Percentiles rank a stretch among this genome's conserved stretches.
Evolutionary conservation across 2,329 filamentous ascomycete species (phyloP).

Genomic region (Colletotrichum cuscutae): DNA sequence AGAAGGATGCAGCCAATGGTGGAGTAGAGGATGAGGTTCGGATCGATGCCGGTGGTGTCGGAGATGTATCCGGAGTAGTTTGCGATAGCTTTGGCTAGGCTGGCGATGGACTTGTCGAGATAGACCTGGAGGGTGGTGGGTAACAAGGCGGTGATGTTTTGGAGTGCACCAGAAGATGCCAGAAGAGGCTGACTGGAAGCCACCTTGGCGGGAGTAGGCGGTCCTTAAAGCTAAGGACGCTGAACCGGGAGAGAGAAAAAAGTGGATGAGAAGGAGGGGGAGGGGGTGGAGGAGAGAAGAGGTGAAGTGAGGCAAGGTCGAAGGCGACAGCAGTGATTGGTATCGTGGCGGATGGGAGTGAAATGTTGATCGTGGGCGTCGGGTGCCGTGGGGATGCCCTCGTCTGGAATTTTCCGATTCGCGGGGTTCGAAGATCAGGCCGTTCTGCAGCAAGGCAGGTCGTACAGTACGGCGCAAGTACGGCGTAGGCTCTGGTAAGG

Average conservation of each 20-base stretch:
- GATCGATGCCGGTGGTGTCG: constrained; percentile 60
- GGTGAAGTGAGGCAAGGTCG: constrained; percentile 31
- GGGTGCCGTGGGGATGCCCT: constrained; percentile 31
- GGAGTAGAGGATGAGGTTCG: constrained; percentile 60
- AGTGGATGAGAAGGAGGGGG: constrained; percentile 8
- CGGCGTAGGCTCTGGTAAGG: background rate
- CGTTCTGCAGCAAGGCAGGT: constrained; percentile 23
- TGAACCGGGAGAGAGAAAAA: constrained; percentile 15
- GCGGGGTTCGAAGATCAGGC: constrained; percentile 31
- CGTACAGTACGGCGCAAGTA: background rate
- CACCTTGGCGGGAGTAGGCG: constrained; percentile 62
- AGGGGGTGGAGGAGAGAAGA: constrained; percentile 21
- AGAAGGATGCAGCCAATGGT: constrained; percentile 60
- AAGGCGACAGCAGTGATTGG: constrained; percentile 5
- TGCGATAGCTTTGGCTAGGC: constrained; percentile 59
- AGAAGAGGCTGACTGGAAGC: constrained; percentile 67
- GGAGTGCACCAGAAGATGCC: constrained; percentile 73
- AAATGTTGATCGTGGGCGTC: constrained; percentile 8
- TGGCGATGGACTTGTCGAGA: constrained; percentile 62
- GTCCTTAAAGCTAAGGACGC: constrained; percentile 39
- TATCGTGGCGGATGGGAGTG: constrained; percentile 7
- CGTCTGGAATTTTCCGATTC: constrained; percentile 27
- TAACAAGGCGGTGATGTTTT: constrained; percentile 65
- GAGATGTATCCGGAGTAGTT: constrained; percentile 63
- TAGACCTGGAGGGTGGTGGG: constrained; percentile 60